Conservation (phyloP, 495 filamentous ascomycete species). For the Tricharina praecox region DNA sequence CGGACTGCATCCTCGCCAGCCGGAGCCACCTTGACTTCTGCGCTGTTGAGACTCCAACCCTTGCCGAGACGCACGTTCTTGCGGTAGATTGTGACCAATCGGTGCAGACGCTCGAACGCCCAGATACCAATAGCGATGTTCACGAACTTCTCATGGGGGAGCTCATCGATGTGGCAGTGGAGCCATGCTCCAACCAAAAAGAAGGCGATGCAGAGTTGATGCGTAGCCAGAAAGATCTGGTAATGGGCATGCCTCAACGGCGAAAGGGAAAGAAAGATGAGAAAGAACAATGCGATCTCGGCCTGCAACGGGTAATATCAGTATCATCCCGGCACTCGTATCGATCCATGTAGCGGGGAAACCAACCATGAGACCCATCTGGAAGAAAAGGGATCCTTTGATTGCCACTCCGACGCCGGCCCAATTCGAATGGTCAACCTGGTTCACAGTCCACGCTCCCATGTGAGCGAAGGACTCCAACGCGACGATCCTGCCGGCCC, state of each 20-base stretch:
- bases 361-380: slow-evolving; percentile 39
- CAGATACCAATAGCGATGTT: slow-evolving; percentile 54
- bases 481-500: slow-evolving; percentile 58
- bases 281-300: slow-evolving; percentile 37
- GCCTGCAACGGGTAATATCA: slow-evolving; percentile 25
- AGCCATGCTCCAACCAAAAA: slow-evolving; percentile 51
- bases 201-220: slow-evolving; percentile 51
- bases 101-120: slow-evolving; percentile 54
- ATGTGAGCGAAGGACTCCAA: slow-evolving; percentile 47
- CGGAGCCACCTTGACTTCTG: slow-evolving; percentile 50
- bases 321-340: slow-evolving; percentile 1
- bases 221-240: slow-evolving; percentile 74
- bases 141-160: slow-evolving; percentile 50
- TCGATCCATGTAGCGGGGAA: too few species aligned
- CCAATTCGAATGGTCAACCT: slow-evolving; percentile 52
- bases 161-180: slow-evolving; percentile 46
- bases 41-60: slow-evolving; percentile 43
- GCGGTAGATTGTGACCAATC: slow-evolving; percentile 51
- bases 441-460: slow-evolving; percentile 46
- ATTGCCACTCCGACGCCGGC: slow-evolving; percentile 35
- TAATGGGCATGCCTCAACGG: slow-evolving; percentile 86
- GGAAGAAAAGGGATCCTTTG: slow-evolving; percentile 38
- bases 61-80: slow-evolving; percentile 47
- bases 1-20: slow-evolving; percentile 50
- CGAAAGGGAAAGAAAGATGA: slow-evolving; percentile 49